Evolutionary conservation across 495 filamentous ascomycete species (phyloP).

Genomic region (Clohesyomyces aquaticus): DNA sequence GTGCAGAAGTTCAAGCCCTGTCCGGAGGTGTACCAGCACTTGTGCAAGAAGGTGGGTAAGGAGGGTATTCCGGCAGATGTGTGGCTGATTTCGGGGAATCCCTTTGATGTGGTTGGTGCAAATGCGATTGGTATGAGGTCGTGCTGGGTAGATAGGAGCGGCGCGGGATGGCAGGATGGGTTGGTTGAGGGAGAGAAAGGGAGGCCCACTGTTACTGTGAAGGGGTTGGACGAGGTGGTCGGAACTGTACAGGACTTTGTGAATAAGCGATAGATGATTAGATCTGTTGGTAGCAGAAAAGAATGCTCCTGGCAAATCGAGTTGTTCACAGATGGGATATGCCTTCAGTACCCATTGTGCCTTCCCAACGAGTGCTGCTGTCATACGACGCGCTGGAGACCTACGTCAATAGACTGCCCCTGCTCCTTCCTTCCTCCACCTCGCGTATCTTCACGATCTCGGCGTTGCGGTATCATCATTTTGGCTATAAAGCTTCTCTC

Average conservation of each 20-base stretch:
- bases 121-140: constrained; percentile 60
- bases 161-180: constrained; percentile 58
- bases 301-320: not conserved
- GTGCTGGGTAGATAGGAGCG: constrained; percentile 69
- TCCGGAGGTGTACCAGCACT: constrained; percentile 63
- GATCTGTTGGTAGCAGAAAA: not conserved
- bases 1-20: constrained; percentile 70
- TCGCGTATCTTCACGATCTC: no score
- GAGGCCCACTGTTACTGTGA: constrained; percentile 53
- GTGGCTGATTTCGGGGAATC: constrained; percentile 77
- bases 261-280: not conserved
- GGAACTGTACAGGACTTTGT: not conserved
- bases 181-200: constrained; percentile 50
- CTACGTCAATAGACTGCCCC: no score
- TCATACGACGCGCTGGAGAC: no score
- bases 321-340: no score
- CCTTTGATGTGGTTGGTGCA: constrained; percentile 76
- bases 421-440: no score
- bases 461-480: no score
- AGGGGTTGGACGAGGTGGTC: constrained; percentile 55
- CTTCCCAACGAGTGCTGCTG: no score
- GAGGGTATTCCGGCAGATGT: constrained; percentile 58
- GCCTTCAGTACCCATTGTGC: no score
- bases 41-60: constrained; percentile 50
- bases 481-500: no score